Percentiles rank a stretch among this genome's conserved stretches.
Evolutionary conservation across 768 basidiomycete genomes (phyloP).

Genomic region (Amanita pallidorosea): DNA sequence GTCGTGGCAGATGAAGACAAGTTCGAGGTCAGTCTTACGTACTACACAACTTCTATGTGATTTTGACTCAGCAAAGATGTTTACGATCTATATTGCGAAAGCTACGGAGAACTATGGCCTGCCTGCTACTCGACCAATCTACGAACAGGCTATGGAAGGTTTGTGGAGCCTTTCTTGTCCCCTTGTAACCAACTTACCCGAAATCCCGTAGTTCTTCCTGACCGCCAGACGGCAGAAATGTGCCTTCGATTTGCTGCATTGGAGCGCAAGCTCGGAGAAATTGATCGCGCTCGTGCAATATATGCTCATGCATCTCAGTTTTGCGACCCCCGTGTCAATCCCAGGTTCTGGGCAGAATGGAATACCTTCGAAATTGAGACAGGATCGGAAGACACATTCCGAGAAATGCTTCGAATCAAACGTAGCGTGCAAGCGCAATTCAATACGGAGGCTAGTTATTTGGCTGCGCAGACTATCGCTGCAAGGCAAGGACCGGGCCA

Average conservation of each 20-base stretch:
- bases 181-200: background rate
- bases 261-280: conserved; percentile 97
- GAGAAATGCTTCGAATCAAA: conserved; percentile 91
- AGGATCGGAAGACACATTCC: conserved; percentile 97
- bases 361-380: conserved; percentile 97
- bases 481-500: conserved; percentile 48
- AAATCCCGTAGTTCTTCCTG: conserved; percentile 52
- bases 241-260: conserved; percentile 92
- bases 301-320: conserved; percentile 98
- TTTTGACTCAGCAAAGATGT: conserved; percentile 52
- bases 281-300: conserved; percentile 92
- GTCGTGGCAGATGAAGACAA: conserved; percentile 86
- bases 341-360: conserved; percentile 96
- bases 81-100: conserved; percentile 94
- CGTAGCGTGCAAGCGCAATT: conserved; percentile 97
- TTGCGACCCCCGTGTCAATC: conserved; percentile 89
- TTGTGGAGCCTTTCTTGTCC: background rate
- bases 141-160: conserved; percentile 87
- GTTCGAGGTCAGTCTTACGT: conserved; percentile 63
- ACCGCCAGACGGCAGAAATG: conserved; percentile 94
- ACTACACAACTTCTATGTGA: background rate
- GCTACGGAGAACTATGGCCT: conserved; percentile 93
- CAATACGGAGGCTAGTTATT: conserved; percentile 92
- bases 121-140: conserved; percentile 92
- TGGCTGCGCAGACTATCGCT: conserved; percentile 82